Evolutionary conservation across 345 rosid genomes (phyloP).

Genomic region (Eucalyptus pauciflora): DNA sequence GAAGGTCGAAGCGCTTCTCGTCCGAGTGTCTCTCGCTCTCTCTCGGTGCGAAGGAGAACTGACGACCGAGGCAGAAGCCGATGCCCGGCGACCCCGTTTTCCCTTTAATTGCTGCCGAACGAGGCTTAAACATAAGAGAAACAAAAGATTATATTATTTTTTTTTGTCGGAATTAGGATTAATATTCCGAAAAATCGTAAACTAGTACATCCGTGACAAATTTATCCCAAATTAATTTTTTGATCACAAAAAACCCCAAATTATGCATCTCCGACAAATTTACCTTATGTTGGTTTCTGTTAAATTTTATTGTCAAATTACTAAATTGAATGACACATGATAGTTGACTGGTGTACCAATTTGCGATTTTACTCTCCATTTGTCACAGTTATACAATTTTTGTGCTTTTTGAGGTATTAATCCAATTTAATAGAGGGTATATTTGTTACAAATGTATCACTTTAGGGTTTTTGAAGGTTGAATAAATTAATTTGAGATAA

Average conservation of each 20-base stretch:
- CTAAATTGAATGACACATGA: rapidly evolving
- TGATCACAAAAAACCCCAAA: rapidly evolving
- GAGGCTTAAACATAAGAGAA: neutral
- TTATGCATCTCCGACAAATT: rapidly evolving
- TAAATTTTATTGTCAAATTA: no score
- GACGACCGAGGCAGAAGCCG: neutral
- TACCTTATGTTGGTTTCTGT: no score
- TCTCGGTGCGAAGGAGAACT: neutral
- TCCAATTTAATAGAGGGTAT: rapidly evolving
- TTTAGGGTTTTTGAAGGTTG: no score
- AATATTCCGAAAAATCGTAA: no score
- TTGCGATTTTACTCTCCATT: rapidly evolving
- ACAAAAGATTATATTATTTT: neutral
- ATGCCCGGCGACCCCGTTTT: neutral
- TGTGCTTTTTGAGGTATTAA: no score
- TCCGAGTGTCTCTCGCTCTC: rapidly evolving
- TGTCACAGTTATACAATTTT: rapidly evolving
- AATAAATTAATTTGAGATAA: no score
- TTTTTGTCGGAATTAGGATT: no score
- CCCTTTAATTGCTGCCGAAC: neutral
- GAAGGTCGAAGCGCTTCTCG: neutral
- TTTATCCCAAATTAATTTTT: no score
- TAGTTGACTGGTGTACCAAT: rapidly evolving
- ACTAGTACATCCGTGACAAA: rapidly evolving
- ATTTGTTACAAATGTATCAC: rapidly evolving